phyloP scores from a whole-genome alignment of 495 filamentous ascomycete species.

The Alectoria sarmentosa region DNA sequence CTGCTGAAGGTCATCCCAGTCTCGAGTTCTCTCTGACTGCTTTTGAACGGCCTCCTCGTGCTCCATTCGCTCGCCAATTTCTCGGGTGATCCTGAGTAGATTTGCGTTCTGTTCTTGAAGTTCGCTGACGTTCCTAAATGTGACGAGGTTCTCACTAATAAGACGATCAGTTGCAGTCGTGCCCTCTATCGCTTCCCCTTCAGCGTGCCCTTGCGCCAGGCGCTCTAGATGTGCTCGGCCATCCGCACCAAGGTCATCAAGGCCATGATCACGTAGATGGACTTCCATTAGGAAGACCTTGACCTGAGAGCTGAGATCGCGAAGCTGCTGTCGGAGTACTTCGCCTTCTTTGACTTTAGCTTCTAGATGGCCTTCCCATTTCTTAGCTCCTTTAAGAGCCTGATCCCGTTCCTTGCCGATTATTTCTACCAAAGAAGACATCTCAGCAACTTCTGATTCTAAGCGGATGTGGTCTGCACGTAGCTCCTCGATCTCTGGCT shows the following conservation, averaged over 20 bases:
- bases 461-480: constrained; percentile 47
- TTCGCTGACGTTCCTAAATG: constrained; percentile 76
- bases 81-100: constrained; percentile 69
- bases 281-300: constrained; percentile 82
- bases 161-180: constrained; percentile 65
- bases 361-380: constrained; percentile 63
- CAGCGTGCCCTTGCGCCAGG: constrained; percentile 57
- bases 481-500: constrained; percentile 56
- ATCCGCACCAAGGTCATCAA: constrained; percentile 60
- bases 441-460: constrained; percentile 63
- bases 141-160: constrained; percentile 74
- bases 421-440: constrained; percentile 61
- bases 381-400: constrained; percentile 55
- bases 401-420: constrained; percentile 49
- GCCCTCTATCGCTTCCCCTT: constrained; percentile 53
- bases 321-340: constrained; percentile 78
- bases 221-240: constrained; percentile 61
- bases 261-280: constrained; percentile 68
- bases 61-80: constrained; percentile 85
- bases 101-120: constrained; percentile 85
- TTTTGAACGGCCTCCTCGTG: constrained; percentile 72
- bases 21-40: constrained; percentile 58
- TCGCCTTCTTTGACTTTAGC: constrained; percentile 65
- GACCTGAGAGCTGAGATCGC: constrained; percentile 82
- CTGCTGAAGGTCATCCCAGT: constrained; percentile 63